phyloP scores from a whole-genome alignment of 352 stramenopile species.

The Phytophthora idaei region DNA sequence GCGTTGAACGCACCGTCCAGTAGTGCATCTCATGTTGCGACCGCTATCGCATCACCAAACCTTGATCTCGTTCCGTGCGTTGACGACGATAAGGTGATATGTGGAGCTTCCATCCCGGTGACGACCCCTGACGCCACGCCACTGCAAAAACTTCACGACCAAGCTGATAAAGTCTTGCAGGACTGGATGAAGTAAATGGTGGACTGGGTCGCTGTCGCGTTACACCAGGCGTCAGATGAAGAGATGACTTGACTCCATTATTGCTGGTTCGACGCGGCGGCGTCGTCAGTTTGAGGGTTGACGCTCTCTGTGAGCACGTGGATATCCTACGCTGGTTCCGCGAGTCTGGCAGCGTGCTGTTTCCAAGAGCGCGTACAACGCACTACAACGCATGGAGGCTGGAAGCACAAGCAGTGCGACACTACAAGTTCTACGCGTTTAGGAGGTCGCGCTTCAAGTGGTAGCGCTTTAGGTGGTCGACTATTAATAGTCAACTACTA shows the following conservation, averaged over 20 bases:
- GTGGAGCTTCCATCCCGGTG: too few relatives aligned
- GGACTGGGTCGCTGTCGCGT: background rate
- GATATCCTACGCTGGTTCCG: too few relatives aligned
- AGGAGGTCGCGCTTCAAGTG: too few relatives aligned
- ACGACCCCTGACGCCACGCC: background rate
- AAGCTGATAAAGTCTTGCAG: background rate
- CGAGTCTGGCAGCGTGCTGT: too few relatives aligned
- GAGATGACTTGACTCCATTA: background rate
- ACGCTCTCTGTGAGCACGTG: too few relatives aligned
- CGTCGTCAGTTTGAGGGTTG: background rate
- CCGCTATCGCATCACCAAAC: background rate
- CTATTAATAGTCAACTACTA: too few relatives aligned
- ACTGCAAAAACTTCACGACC: background rate
- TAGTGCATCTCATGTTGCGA: background rate
- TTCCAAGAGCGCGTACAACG: too few relatives aligned
- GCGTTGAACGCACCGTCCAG: background rate
- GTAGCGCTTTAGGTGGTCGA: too few relatives aligned
- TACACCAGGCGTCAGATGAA: background rate
- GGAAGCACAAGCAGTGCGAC: too few relatives aligned
- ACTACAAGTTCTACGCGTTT: too few relatives aligned
- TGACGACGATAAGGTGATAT: background rate
- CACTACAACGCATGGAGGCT: too few relatives aligned
- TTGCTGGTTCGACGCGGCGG: background rate
- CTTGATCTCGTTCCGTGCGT: background rate
- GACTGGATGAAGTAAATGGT: background rate